A percentile compares a stretch with the other conserved stretches of the same genome.
These are phyloP conservation scores for Collybiopsis luxurians DNA, from an alignment of 768 basidiomycete species.

Conservation along the genomic window DNA sequence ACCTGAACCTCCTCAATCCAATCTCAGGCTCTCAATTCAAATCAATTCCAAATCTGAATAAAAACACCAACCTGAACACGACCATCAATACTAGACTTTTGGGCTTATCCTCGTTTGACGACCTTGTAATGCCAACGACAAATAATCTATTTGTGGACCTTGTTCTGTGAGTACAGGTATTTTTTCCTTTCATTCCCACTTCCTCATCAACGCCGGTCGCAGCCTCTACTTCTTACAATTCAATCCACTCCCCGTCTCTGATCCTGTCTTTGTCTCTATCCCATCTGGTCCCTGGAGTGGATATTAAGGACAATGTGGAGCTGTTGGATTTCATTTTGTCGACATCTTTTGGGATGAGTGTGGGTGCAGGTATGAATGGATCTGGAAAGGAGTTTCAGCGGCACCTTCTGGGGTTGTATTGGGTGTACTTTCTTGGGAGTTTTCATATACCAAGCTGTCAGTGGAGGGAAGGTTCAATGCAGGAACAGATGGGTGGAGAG, in stretches of 20 bases:
- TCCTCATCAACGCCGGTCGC: too few relatives aligned
- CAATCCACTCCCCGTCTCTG: not conserved
- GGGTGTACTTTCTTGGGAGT: too few relatives aligned
- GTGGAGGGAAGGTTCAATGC: too few relatives aligned
- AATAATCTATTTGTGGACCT: not conserved
- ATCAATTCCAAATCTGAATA: too few relatives aligned
- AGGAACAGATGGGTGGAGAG: too few relatives aligned
- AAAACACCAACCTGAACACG: not conserved
- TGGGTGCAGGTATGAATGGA: too few relatives aligned
- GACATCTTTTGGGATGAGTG: too few relatives aligned
- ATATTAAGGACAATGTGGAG: not conserved
- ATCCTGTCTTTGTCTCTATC: not conserved
- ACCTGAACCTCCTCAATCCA: not conserved
- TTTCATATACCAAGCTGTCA: too few relatives aligned
- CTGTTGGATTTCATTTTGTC: not conserved
- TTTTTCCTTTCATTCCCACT: too few relatives aligned
- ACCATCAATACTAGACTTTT: not conserved
- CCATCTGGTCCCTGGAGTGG: not conserved
- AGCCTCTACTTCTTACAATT: too few relatives aligned
- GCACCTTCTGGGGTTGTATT: too few relatives aligned
- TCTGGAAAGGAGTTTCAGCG: not conserved
- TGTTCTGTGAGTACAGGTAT: not conserved
- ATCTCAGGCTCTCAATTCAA: not conserved
- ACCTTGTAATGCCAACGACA: not conserved
- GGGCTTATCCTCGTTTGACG: not conserved